Evolutionary conservation across 257 asterid genomes (phyloP).

Genomic region (Paraleonurus japonicus): DNA sequence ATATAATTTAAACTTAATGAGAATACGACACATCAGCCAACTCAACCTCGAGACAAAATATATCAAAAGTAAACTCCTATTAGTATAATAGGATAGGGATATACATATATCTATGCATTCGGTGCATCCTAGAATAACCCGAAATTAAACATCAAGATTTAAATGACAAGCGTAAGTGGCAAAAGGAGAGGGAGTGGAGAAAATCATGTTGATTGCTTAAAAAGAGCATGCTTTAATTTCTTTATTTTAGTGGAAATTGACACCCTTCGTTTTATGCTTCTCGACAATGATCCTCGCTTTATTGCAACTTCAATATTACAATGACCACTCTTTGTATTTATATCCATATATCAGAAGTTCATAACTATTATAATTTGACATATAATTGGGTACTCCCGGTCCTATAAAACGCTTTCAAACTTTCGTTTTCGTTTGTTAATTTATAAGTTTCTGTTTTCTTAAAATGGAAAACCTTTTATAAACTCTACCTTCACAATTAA

Average conservation of each 20-base stretch:
- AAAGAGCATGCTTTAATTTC: neutral
- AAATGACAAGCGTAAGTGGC: neutral
- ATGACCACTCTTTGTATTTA: neutral
- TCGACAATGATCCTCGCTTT: neutral
- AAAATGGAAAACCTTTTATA: too few species aligned
- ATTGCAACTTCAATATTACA: neutral
- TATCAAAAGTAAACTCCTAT: too few species aligned
- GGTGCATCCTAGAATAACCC: neutral
- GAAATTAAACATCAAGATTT: neutral
- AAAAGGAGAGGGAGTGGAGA: neutral
- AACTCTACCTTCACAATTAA: too few species aligned
- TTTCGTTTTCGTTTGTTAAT: too few species aligned
- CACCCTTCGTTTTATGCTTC: neutral
- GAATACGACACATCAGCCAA: too few species aligned
- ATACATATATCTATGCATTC: too few species aligned
- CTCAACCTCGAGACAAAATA: too few species aligned
- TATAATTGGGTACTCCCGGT: too few species aligned
- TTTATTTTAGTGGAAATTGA: constrained; percentile 18
- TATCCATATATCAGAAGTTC: constrained; percentile 6
- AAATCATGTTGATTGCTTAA: constrained; percentile 7
- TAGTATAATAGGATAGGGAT: too few species aligned
- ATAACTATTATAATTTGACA: neutral
- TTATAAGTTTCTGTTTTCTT: too few species aligned
- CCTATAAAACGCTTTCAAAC: too few species aligned
- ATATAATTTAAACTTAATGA: too few species aligned